phyloP scores from a whole-genome alignment of 306 rosid genomes.

The Pyrus communis region DNA sequence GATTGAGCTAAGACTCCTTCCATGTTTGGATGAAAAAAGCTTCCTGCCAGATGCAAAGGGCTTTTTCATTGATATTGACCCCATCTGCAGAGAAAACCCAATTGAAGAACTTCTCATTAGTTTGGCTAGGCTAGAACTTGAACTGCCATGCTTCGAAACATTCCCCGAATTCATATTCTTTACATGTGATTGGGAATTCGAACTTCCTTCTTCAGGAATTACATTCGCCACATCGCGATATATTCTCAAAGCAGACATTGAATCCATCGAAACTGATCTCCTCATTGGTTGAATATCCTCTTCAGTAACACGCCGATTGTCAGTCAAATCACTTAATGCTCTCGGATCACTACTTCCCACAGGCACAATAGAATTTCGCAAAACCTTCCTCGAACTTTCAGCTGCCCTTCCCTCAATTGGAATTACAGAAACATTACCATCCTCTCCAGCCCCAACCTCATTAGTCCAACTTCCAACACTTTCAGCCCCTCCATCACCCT shows the following conservation, averaged over 20 bases:
- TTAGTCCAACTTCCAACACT: slow-evolving; percentile 18
- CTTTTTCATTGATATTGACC: slow-evolving; percentile 33
- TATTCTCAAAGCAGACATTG: slow-evolving; percentile 19
- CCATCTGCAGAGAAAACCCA: slow-evolving; percentile 39
- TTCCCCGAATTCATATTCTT: not conserved
- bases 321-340: slow-evolving; percentile 14
- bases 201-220: slow-evolving; percentile 20
- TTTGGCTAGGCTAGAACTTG: slow-evolving; percentile 18
- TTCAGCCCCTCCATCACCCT: slow-evolving; percentile 7
- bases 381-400: slow-evolving; percentile 13
- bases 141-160: slow-evolving; percentile 23
- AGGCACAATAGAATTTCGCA: slow-evolving; percentile 8
- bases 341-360: slow-evolving; percentile 10
- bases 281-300: slow-evolving; percentile 27
- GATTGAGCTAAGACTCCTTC: slow-evolving; percentile 44
- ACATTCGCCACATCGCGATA: slow-evolving; percentile 18
- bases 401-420: not conserved
- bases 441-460: slow-evolving; percentile 13
- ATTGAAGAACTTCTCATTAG: slow-evolving; percentile 28
- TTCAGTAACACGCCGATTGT: slow-evolving; percentile 4
- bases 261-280: slow-evolving; percentile 43
- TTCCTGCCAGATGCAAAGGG: slow-evolving; percentile 31
- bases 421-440: not conserved
- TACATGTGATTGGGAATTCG: slow-evolving; percentile 7
- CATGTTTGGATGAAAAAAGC: slow-evolving; percentile 21